A percentile compares a stretch with the other conserved stretches of the same genome.
Conservation (phyloP, 352 stramenopile species). For the Globisporangium sylvaticum region DNA sequence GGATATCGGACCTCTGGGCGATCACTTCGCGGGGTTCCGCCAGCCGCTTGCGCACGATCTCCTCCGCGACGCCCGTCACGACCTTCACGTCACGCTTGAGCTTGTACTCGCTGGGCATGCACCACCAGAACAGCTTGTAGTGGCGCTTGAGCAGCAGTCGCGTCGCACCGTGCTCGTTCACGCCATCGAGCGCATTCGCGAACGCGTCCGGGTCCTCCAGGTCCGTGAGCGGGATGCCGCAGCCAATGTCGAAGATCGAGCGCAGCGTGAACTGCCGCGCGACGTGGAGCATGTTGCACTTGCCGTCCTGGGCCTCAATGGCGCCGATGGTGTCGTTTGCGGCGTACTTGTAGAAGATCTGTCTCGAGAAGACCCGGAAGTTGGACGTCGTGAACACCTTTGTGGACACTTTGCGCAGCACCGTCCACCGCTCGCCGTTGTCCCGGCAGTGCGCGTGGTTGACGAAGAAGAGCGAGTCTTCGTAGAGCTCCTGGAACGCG, state of each 20-base stretch:
- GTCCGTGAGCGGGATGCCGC: conserved; percentile 34
- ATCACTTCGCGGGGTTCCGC: conserved; percentile 28
- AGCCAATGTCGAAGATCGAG: conserved; percentile 58
- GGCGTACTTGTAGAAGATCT: not conserved
- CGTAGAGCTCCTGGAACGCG: conserved; percentile 59
- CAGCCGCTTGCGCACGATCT: conserved; percentile 34
- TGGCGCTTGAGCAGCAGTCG: conserved; percentile 58
- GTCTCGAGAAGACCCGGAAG: not conserved
- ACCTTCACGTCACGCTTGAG: conserved; percentile 23
- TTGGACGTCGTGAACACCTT: not conserved
- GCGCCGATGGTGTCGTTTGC: not conserved
- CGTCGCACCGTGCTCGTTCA: conserved; percentile 42
- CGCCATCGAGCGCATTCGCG: conserved; percentile 42
- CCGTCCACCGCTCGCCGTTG: not conserved
- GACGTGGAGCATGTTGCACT: conserved; percentile 46
- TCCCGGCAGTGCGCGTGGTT: conserved; percentile 32
- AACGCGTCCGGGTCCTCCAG: conserved; percentile 29
- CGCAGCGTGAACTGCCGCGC: conserved; percentile 45
- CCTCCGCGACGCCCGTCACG: conserved; percentile 33
- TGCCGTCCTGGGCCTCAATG: not conserved
- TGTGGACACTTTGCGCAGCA: not conserved
- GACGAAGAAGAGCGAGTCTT: conserved; percentile 63
- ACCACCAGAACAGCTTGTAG: conserved; percentile 53
- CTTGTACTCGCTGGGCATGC: conserved; percentile 56
- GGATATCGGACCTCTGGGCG: conserved; percentile 31